Base-by-base conservation (phyloP, 768 basidiomycete species). In the Podaxis pistillaris region DNA sequence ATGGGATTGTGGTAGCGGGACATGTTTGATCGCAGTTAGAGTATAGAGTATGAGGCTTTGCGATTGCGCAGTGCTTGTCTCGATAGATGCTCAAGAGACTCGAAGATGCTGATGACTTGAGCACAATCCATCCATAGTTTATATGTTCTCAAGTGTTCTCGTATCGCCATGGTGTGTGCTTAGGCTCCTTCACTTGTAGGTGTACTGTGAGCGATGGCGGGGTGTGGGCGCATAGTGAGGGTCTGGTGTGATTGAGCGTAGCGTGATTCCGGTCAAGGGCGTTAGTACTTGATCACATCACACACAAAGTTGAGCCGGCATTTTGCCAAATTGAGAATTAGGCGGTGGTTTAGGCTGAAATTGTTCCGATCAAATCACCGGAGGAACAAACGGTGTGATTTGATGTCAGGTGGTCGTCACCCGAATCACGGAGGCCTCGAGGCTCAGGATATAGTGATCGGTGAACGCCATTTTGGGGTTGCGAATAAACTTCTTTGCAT, bases 191-290 rank as follows among this genome's bases (percentile, higher is more conserved):
- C 54, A 56, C 54, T n/a, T 40, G 36, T 17, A 56, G 36, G 22
- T 15, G 7, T 30, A 26, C 24, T 56, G 56, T 56, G 56, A 56
- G 24, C 56, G 37, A 33, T 57, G 56, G 38, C 38, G 46, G 41
- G 38, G 56, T 24, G 56, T 33, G 26, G 40, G 56, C 56, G 53
- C 53, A 30, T 17, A 28, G 24, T 30, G 40, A 41, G 30, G 15
- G 13, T 36, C 22, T 1, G 19, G 46, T 58, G 49, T 47, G 57
- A 58, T 58, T 49, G 11, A 38, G 8, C n/a, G 7, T 8, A 78
- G n/a, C 38, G 38, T 54, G 52, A 55, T 41, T 53, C 11, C 15
- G 1, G 19, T 19, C 41, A 49, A 58, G 57, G 57, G 57, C 15
- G 37, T n/a, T 17, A 9, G 33, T 55, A 38, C 13, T 9, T 13